A percentile compares a stretch with the other conserved stretches of the same genome.
phyloP scores from a whole-genome alignment of 805 yeast genomes.

The Tetrapisispora fleetii region DNA sequence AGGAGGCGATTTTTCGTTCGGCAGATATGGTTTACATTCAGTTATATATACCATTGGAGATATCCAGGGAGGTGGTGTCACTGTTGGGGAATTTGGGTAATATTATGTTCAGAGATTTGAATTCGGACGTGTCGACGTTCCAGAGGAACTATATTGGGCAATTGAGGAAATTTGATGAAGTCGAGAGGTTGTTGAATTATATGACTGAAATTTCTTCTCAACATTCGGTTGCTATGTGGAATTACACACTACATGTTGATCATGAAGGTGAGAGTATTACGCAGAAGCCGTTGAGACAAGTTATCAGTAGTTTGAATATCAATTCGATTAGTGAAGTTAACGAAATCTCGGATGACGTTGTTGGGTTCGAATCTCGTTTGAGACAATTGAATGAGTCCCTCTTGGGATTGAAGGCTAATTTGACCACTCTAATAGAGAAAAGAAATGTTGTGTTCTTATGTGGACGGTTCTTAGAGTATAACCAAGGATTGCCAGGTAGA shows the following conservation, averaged over 20 bases:
- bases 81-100: slow-evolving; percentile 78
- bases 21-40: slow-evolving; percentile 96
- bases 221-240: slow-evolving; percentile 32
- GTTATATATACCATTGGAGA: slow-evolving; percentile 76
- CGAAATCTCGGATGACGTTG: slow-evolving; percentile 51
- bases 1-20: slow-evolving; percentile 45
- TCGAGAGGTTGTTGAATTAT: slow-evolving; percentile 62
- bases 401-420: slow-evolving; percentile 47
- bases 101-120: slow-evolving; percentile 82
- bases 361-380: slow-evolving; percentile 62
- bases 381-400: slow-evolving; percentile 62
- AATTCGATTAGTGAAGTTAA: slow-evolving; percentile 38
- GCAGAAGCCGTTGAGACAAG: slow-evolving; percentile 11
- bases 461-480: slow-evolving; percentile 37
- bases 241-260: slow-evolving; percentile 28
- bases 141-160: slow-evolving; percentile 89
- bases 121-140: slow-evolving; percentile 69
- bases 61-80: slow-evolving; percentile 72
- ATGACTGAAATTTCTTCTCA: slow-evolving; percentile 40
- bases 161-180: slow-evolving; percentile 69
- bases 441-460: slow-evolving; percentile 50
- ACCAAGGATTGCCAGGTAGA: slow-evolving; percentile 25
- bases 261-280: slow-evolving; percentile 15
- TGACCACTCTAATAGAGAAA: slow-evolving; percentile 59
- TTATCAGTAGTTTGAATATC: slow-evolving; percentile 17